Base-by-base conservation (phyloP, 2,329 filamentous ascomycete genomes). In the Botrytis hyacinthi region DNA sequence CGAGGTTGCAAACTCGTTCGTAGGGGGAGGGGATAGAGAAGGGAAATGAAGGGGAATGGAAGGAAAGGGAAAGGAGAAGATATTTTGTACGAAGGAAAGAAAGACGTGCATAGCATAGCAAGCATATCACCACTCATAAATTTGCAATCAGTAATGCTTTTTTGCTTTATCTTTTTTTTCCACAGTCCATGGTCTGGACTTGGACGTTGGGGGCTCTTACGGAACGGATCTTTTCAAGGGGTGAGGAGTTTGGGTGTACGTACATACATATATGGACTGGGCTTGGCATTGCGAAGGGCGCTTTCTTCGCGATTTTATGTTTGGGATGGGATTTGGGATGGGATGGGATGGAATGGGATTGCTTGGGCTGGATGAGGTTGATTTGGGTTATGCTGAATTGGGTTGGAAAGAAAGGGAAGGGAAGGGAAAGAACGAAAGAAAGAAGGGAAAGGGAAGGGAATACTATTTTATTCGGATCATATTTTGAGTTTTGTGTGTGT, bases 101-200 rank as follows among this genome's bases (percentile, higher is more conserved):
- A 29, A n/a, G 51, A 54, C 51, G n/a, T 54, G n/a, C 40, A 63
- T 63, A 63, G 14, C 48, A 51, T 51, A 51, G 48, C 32, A 40
- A 51, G 48, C 26, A 40, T 54, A 67, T 67, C 63, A 51, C 63
- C 63, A 67, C 63, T 67, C 63, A 54, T 51, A 40, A 51, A 67
- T 51, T 48, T 48, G 46, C 46, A 51, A 44, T 44, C 32, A 14
- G 37, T 16, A 51, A n/a, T 37, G 32, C 22, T 51, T 67, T 20
- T n/a, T 67, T 37, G 37, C 12, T 67, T 51, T 51, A 1, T 32
- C 40, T n/a, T 18, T 51, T n/a, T 18, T 26, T 7, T 37, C 6
- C 9, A 12, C 29, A 44, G 12, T 66, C 22, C 22, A 51, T 48
- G 61, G 61, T 54, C 26, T 65, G 37, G 37, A 44, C 29, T 44